Evolutionary conservation across 805 yeast genomes (phyloP), one percentile per base, ranked within the genome.

Genomic region (Wickerhamiella brachini): DNA sequence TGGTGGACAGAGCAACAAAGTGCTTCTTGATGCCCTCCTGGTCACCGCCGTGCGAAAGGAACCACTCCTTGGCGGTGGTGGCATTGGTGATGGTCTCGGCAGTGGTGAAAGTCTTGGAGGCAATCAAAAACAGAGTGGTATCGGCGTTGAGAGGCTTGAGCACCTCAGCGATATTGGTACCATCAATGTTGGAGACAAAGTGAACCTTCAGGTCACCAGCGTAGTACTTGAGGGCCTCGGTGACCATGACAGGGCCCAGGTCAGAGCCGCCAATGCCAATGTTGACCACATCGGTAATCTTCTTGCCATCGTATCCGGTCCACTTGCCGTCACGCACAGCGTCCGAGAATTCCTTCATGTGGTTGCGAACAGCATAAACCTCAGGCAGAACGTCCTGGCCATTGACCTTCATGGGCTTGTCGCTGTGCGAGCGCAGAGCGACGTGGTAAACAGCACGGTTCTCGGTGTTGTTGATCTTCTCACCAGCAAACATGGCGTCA

Each of bases 211-310:
- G 74, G 49, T 63, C 70, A 54, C 80, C 82, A 60, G 84, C 77
- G 71, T 90, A 93, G 59, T 85, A 83, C 76, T 90, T 93, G 67
- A 93, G 78, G 43, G 98, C 97, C 74, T 93, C 97, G 56, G 97
- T 87, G 62, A 93, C 97, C 98, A 93, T 93, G 50, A 93, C 97
- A 45, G 98, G 98, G 63, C 98, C 98, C 62, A 93, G 78, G 71
- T 93, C 98, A 26, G 97, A 88, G 61, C 98, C 98, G 67, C 98
- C 98, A 66, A 93, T 93, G 71, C 98, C 98, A 63, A 93, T 86
- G 78, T 93, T 93, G 64, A 93, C 97, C 52, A 93, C 81, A 64
- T 87, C 95, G 61, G 93, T 85, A 71, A 93, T 90, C 62, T 75
- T 71, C 78, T 88, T 87, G 61, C 97, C 97, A 60, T 97, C 82